Percentiles rank a stretch among this genome's conserved stretches.
Conservation (phyloP, 1,284 basidiomycete genomes). For the Melampsora abietis-canadensis region DNA sequence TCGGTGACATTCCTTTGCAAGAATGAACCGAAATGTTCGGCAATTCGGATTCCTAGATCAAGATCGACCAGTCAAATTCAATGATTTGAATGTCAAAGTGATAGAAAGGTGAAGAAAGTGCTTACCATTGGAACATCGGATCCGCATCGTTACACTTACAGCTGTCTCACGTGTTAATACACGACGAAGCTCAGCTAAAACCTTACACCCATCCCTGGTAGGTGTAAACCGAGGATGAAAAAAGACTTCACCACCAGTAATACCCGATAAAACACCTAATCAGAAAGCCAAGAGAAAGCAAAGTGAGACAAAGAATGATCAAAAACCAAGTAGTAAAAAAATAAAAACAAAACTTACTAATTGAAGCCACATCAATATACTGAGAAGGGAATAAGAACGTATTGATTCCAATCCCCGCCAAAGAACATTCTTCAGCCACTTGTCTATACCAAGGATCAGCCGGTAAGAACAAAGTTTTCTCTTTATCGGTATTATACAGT, state of each 20-base stretch:
- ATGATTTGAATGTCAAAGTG: background rate
- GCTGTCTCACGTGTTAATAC: constrained; percentile 70
- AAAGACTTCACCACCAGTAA: constrained; percentile 88
- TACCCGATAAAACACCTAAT: constrained; percentile 64
- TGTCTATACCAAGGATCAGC: constrained; percentile 74
- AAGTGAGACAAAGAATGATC: background rate
- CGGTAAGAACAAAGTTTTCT: constrained; percentile 72
- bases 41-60: constrained; percentile 66
- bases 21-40: constrained; percentile 76
- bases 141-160: constrained; percentile 75
- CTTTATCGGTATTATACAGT: constrained; percentile 84
- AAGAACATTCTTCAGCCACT: constrained; percentile 80
- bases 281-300: constrained; percentile 42
- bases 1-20: constrained; percentile 71
- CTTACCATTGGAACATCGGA: constrained; percentile 81
- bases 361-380: constrained; percentile 81
- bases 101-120: background rate
- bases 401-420: constrained; percentile 85
- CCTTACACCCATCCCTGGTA: constrained; percentile 64
- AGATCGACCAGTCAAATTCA: background rate
- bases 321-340: background rate
- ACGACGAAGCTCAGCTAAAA: constrained; percentile 71
- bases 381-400: constrained; percentile 80
- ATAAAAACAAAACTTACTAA: constrained; percentile 60
- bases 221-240: constrained; percentile 86